Conservation (phyloP, 352 stramenopile species). For the Blastocystis sp. region DNA sequence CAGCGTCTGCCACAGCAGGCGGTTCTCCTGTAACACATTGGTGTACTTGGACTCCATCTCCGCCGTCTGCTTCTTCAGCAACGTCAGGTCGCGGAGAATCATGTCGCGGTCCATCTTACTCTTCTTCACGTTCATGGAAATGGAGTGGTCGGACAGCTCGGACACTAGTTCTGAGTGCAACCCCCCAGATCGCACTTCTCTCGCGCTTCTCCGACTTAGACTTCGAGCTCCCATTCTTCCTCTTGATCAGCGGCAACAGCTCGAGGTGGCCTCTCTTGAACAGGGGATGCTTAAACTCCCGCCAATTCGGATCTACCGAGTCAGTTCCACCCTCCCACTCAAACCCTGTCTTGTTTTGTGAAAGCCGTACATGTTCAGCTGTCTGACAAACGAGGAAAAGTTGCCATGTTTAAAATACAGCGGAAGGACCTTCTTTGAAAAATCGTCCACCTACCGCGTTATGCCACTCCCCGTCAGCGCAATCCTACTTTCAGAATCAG, state of each 20-base stretch:
- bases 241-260: constrained; percentile 55
- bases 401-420: constrained; percentile 87
- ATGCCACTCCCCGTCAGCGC: neutral
- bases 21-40: constrained; percentile 65
- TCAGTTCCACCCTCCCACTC: neutral
- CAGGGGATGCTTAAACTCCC: constrained; percentile 67
- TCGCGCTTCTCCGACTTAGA: constrained; percentile 60
- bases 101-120: constrained; percentile 51
- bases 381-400: constrained; percentile 85
- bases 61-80: constrained; percentile 64
- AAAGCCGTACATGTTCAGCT: constrained; percentile 87
- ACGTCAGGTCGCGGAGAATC: constrained; percentile 39
- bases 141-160: constrained; percentile 13
- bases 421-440: constrained; percentile 82
- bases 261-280: constrained; percentile 66
- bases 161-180: neutral
- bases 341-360: constrained; percentile 74
- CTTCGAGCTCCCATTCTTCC: constrained; percentile 61
- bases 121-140: constrained; percentile 64
- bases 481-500: constrained; percentile 72
- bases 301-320: constrained; percentile 69
- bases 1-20: constrained; percentile 52
- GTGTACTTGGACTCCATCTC: constrained; percentile 66
- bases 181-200: neutral
- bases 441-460: constrained; percentile 75